Percentiles rank a stretch among this genome's conserved stretches.
Conservation (phyloP, 805 yeast species). For the Komagataella ulmi region DNA sequence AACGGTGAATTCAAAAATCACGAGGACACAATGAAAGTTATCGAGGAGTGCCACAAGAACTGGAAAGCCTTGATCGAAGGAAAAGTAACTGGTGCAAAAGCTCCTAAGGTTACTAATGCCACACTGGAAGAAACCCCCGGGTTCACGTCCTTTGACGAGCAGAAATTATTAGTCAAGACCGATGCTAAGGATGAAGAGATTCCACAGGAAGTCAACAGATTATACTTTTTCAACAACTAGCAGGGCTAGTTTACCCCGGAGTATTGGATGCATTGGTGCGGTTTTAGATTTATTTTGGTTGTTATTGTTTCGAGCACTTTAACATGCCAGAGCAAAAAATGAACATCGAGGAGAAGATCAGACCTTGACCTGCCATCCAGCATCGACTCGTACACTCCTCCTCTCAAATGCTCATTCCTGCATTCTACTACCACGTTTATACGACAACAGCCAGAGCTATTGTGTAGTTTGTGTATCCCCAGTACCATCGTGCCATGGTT, state of each 20-base stretch:
- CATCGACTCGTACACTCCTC: not conserved
- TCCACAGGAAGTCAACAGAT: conserved; percentile 25
- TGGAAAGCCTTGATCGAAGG: conserved; percentile 50
- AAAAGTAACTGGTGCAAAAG: conserved; percentile 11
- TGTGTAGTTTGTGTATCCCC: not conserved
- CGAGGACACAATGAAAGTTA: conserved; percentile 42
- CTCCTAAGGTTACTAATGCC: conserved; percentile 24
- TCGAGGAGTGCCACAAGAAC: conserved; percentile 51
- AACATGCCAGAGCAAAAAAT: not conserved
- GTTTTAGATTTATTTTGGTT: too few species aligned
- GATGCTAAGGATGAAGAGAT: conserved; percentile 17
- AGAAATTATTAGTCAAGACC: conserved; percentile 8
- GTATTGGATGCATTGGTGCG: not conserved
- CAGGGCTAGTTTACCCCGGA: not conserved
- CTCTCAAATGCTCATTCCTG: not conserved
- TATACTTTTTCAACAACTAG: conserved; percentile 12
- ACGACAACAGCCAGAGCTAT: not conserved
- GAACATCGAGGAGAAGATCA: not conserved
- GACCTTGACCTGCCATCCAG: not conserved
- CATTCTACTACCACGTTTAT: too few species aligned
- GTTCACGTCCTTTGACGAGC: conserved; percentile 10
- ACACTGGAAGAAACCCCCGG: conserved; percentile 20
- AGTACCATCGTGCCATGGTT: not conserved
- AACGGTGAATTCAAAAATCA: conserved; percentile 51
- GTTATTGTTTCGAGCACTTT: not conserved